phyloP scores from a whole-genome alignment of 2,329 filamentous ascomycete species.

The Thielaviopsis musarum region DNA sequence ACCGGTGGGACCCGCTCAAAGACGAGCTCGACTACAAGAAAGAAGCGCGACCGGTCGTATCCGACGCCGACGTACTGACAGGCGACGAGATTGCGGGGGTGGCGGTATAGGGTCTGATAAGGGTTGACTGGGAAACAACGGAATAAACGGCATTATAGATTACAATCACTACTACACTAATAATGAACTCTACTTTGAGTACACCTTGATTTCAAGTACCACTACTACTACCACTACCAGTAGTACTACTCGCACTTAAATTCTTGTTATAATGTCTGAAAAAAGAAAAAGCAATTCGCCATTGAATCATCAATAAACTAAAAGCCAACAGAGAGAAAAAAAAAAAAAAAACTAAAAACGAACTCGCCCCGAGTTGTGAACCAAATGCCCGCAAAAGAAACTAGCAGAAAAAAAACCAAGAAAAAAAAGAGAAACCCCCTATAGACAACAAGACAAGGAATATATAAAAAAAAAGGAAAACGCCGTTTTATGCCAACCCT shows the following conservation, averaged over 20 bases:
- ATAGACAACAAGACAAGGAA: slow-evolving; percentile 1
- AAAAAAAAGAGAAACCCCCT: slow-evolving; percentile 5
- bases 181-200: too few relatives aligned
- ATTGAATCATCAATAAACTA: too few relatives aligned
- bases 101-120: background rate
- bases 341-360: slow-evolving; percentile 1
- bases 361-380: background rate
- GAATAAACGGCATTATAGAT: too few relatives aligned
- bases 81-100: background rate
- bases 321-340: slow-evolving; percentile 4
- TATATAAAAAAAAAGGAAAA: slow-evolving; percentile 6
- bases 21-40: slow-evolving; percentile 35
- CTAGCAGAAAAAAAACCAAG: background rate
- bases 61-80: slow-evolving; percentile 41
- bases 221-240: too few relatives aligned
- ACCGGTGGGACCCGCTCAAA: slow-evolving; percentile 33
- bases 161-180: too few relatives aligned
- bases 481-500: background rate
- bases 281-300: too few relatives aligned
- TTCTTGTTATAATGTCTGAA: too few relatives aligned
- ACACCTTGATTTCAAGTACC: too few relatives aligned
- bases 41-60: slow-evolving; percentile 44
- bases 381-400: too few relatives aligned
- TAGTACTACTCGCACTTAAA: too few relatives aligned
- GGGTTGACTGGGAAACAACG: background rate